phyloP scores from a whole-genome alignment of 371 early-diverging fungal species.

The Fennellomyces sp. region DNA sequence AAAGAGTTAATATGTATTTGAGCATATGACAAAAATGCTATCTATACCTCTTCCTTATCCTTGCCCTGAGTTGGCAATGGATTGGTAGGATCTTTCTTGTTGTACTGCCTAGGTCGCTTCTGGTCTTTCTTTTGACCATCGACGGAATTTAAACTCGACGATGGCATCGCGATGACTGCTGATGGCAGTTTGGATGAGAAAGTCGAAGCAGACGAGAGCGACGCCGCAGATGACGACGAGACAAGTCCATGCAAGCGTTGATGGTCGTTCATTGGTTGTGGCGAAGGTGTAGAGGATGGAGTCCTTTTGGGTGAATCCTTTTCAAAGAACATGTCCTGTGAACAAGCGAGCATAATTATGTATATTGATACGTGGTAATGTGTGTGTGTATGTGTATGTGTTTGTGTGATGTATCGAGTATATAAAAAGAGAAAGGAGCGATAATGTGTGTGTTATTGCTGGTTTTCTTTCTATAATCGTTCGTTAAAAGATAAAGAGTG shows the following conservation, averaged over 20 bases:
- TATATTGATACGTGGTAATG: too few relatives aligned
- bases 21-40: too few relatives aligned
- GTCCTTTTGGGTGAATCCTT: background rate
- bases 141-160: slow-evolving; percentile 21
- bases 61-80: slow-evolving; percentile 9
- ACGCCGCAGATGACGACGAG: slow-evolving; percentile 1
- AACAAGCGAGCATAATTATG: slow-evolving; percentile 3
- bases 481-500: background rate
- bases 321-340: slow-evolving; percentile 8
- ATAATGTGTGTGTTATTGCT: background rate
- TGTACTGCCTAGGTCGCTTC: slow-evolving; percentile 17
- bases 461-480: background rate
- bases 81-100: slow-evolving; percentile 11
- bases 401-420: background rate
- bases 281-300: background rate
- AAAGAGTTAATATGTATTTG: slow-evolving; percentile 1
- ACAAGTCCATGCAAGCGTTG: background rate
- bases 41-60: slow-evolving; percentile 29
- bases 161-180: slow-evolving; percentile 7
- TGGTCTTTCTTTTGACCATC: slow-evolving; percentile 15
- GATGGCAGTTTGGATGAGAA: background rate
- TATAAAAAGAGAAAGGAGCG: background rate
- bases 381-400: background rate
- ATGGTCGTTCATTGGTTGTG: background rate
- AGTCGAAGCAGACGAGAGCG: background rate